These are phyloP conservation scores for Coniosporium apollinis DNA, from an alignment of 495 filamentous ascomycete genomes.

Conservation along the genomic window DNA sequence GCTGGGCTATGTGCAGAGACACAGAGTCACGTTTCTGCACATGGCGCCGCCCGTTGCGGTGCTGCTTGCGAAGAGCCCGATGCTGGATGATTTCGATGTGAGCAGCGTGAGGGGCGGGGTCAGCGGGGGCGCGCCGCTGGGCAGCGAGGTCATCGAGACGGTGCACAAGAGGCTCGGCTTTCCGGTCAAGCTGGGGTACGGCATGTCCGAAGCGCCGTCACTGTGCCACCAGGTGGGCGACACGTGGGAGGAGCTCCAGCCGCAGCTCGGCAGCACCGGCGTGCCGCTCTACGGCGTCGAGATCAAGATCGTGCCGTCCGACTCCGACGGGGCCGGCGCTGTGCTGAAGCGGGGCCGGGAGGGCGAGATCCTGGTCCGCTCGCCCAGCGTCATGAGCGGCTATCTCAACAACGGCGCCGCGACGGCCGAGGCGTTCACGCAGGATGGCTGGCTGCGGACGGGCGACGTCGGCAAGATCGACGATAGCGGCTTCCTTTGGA, in stretches of 20 bases:
- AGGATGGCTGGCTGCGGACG: conserved; percentile 8
- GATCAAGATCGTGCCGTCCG: conserved; percentile 10
- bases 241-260: conserved; percentile 5
- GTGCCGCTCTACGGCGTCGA: too few species aligned
- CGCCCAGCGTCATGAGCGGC: conserved; percentile 2
- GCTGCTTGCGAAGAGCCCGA: conserved; percentile 15
- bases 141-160: conserved; percentile 11
- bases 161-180: conserved; percentile 13
- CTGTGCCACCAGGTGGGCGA: conserved; percentile 11
- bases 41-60: conserved; percentile 19
- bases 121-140: conserved; percentile 20
- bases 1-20: conserved; percentile 12
- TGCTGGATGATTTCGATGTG: conserved; percentile 15
- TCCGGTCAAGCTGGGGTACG: conserved; percentile 18
- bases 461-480: conserved; percentile 24
- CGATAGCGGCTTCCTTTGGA: conserved; percentile 45
- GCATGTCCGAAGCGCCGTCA: conserved; percentile 17
- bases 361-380: conserved; percentile 8
- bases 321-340: conserved; percentile 5
- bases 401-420: conserved; percentile 6
- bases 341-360: conserved; percentile 4
- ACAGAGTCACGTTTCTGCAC: conserved; percentile 16
- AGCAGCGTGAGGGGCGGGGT: conserved; percentile 8
- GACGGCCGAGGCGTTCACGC: conserved; percentile 5
- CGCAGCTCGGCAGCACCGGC: conserved; percentile 4